A percentile compares a stretch with the other conserved stretches of the same genome.
Conservation (phyloP, 164 flowering plant species). For the Vitis cinerea region DNA sequence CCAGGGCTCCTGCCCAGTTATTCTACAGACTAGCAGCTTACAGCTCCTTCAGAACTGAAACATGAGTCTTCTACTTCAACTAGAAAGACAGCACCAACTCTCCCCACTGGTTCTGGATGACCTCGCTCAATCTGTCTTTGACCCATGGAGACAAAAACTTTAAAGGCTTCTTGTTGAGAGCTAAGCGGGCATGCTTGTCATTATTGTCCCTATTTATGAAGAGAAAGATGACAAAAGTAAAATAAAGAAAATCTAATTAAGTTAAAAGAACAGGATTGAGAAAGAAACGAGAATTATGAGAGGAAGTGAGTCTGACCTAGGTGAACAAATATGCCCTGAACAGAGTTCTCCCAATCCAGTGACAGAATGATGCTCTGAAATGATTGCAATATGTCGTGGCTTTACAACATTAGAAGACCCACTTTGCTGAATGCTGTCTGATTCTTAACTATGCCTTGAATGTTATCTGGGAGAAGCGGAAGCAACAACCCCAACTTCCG, state of each 20-base stretch:
- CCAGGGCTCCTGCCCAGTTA: neutral
- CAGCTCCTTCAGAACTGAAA: neutral
- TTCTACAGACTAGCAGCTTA: conserved; percentile 3
- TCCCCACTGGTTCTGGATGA: neutral
- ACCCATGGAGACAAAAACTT: neutral
- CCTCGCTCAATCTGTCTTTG: neutral
- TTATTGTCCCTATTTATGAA: neutral
- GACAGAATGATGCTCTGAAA: conserved; percentile 4
- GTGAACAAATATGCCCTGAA: neutral
- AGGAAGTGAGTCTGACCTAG: conserved; percentile 3
- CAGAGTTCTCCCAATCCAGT: conserved; percentile 1
- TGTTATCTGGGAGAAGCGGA: conserved; percentile 21
- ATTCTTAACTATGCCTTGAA: neutral
- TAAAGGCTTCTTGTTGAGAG: no score
- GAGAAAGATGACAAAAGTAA: conserved; percentile 1
- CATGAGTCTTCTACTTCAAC: neutral
- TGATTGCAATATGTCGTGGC: neutral
- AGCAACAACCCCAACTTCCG: conserved; percentile 19
- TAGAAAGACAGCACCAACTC: neutral
- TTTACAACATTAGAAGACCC: conserved; percentile 10
- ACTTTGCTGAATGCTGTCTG: neutral
- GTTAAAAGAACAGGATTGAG: neutral
- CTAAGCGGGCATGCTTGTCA: neutral
- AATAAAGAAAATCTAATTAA: neutral
- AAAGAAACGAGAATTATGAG: neutral